Percentiles rank a stretch among this genome's conserved stretches.
Evolutionary conservation across 2,329 filamentous ascomycete species (phyloP).

Genomic region (Emergomyces africanus): DNA sequence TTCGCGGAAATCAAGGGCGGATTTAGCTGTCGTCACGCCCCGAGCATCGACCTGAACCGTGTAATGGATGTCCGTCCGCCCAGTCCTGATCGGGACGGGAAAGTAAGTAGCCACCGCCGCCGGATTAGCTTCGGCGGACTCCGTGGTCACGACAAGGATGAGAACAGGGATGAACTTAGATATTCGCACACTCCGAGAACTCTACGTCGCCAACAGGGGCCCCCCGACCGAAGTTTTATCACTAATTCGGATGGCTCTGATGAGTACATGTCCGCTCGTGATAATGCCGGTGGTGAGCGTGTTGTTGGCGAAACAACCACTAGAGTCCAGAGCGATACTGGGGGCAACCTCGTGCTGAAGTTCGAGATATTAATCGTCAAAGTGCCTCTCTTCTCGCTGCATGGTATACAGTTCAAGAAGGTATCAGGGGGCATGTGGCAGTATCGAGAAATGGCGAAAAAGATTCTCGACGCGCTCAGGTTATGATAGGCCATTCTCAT

Average conservation of each 20-base stretch:
- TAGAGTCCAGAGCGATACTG: constrained; percentile 80
- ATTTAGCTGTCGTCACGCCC: constrained; percentile 76
- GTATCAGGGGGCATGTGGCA: constrained; percentile 94
- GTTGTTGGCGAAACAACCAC: constrained; percentile 80
- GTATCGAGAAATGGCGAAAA: constrained; percentile 97
- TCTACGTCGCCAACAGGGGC: constrained; percentile 32
- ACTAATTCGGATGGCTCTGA: constrained; percentile 80
- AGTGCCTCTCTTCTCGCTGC: constrained; percentile 79
- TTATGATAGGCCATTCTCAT: constrained; percentile 42
- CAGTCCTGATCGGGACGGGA: constrained; percentile 41
- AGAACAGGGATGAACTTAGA: constrained; percentile 50
- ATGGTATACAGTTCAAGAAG: constrained; percentile 97
- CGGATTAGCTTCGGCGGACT: constrained; percentile 76
- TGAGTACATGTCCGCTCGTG: constrained; percentile 47
- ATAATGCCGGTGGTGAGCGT: constrained; percentile 40
- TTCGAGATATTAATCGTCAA: constrained; percentile 99
- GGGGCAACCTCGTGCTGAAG: constrained; percentile 67
- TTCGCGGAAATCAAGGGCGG: constrained; percentile 87
- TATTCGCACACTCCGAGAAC: constrained; percentile 33
- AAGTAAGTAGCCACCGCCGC: constrained; percentile 49
- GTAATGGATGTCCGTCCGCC: constrained; percentile 49
- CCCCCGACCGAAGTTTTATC: constrained; percentile 56
- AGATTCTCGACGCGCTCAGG: constrained; percentile 75
- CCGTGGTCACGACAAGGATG: constrained; percentile 55
- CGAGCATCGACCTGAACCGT: constrained; percentile 77